These are phyloP conservation scores for Rhizopogon rudus DNA, from an alignment of 768 basidiomycete genomes.

Conservation along the genomic window DNA sequence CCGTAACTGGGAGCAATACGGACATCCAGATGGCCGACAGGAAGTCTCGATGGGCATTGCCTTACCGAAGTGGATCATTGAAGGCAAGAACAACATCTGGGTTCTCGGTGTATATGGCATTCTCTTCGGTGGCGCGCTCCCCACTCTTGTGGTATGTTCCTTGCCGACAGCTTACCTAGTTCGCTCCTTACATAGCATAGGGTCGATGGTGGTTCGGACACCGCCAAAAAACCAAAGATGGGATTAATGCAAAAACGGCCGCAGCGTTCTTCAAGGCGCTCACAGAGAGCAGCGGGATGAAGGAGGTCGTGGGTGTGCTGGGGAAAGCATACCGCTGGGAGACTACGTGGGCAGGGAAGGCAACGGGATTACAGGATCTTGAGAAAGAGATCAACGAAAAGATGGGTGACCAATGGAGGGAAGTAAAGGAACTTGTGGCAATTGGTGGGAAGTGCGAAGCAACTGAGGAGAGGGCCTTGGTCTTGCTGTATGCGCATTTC, in stretches of 20 bases:
- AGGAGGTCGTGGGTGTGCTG: slow-evolving; percentile 68
- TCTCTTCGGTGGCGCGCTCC: slow-evolving; percentile 83
- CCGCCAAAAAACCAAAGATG: slow-evolving; percentile 87
- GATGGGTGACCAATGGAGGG: slow-evolving; percentile 51
- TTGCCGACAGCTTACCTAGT: background rate
- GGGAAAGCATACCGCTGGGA: slow-evolving; percentile 65
- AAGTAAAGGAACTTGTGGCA: slow-evolving; percentile 39
- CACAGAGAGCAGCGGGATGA: slow-evolving; percentile 72
- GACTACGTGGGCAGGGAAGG: slow-evolving; percentile 24
- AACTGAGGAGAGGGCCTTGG: slow-evolving; percentile 50
- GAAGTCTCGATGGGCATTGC: slow-evolving; percentile 94
- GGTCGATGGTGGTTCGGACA: slow-evolving; percentile 98
- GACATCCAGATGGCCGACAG: slow-evolving; percentile 96
- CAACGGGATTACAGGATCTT: slow-evolving; percentile 40
- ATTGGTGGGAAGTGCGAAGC: slow-evolving; percentile 28
- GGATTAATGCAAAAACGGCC: slow-evolving; percentile 75
- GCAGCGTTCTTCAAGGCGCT: slow-evolving; percentile 83
- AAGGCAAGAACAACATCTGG: slow-evolving; percentile 86
- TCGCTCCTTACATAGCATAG: slow-evolving; percentile 25
- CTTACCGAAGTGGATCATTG: slow-evolving; percentile 89
- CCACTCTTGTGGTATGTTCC: slow-evolving; percentile 66
- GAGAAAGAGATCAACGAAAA: slow-evolving; percentile 46
- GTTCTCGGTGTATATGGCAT: slow-evolving; percentile 86
- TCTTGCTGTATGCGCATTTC: slow-evolving; percentile 82
- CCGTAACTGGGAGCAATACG: slow-evolving; percentile 83